Evolutionary conservation across 129 eudicot genomes (phyloP).

Genomic region (Scalesia atractyloides): DNA sequence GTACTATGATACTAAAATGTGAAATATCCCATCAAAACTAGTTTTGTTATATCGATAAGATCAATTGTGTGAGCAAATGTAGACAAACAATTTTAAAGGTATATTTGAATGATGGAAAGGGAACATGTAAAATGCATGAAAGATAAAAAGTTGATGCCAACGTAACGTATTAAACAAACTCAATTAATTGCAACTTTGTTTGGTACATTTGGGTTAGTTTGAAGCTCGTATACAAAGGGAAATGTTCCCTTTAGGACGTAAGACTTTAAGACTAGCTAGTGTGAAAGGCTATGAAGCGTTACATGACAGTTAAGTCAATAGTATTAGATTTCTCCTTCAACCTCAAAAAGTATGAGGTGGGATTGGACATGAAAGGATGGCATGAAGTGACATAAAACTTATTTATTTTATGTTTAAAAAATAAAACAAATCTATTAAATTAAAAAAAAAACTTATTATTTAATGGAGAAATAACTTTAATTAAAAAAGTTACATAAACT

Average conservation of each 20-base stretch:
- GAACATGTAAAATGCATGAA: background rate
- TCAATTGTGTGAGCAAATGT: background rate
- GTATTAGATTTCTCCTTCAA: too few species aligned
- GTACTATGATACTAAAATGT: too few species aligned
- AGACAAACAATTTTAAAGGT: background rate
- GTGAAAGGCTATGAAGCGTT: constrained; percentile 3
- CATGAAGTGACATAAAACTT: too few species aligned
- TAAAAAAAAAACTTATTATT: too few species aligned
- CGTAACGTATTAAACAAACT: background rate
- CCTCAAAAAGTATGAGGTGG: too few species aligned
- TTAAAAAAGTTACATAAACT: too few species aligned
- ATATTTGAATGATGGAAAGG: background rate
- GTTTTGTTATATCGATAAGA: background rate
- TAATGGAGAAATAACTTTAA: too few species aligned
- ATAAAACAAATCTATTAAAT: too few species aligned
- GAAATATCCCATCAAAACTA: background rate
- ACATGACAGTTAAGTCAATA: too few species aligned
- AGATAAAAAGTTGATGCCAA: background rate
- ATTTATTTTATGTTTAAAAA: too few species aligned
- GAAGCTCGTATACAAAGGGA: constrained; percentile 26
- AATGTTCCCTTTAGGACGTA: constrained; percentile 20
- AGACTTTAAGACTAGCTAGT: background rate
- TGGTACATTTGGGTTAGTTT: constrained; percentile 26
- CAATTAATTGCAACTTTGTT: background rate
- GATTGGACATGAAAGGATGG: too few species aligned